These are phyloP conservation scores for Diaporthe longicolla DNA, from an alignment of 2,329 filamentous ascomycete species.

Conservation along the genomic window DNA sequence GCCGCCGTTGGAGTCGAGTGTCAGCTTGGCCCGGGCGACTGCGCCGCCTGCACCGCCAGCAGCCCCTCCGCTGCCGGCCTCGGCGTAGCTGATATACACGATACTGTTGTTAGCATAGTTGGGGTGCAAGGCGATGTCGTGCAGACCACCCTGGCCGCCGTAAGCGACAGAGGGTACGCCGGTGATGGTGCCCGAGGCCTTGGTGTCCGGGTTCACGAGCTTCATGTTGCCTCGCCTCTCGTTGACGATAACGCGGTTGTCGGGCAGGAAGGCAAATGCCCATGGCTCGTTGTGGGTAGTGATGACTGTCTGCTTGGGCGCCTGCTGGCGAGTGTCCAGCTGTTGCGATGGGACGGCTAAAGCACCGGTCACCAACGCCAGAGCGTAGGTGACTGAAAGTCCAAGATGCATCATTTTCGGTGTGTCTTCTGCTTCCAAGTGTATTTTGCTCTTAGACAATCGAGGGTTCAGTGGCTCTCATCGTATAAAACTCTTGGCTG, in stretches of 20 bases:
- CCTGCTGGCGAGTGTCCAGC: constrained; percentile 49
- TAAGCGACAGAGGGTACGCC: constrained; percentile 51
- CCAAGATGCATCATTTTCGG: constrained; percentile 49
- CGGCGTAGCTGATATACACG: constrained; percentile 53
- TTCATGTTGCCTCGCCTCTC: constrained; percentile 50
- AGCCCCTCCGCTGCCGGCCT: constrained; percentile 43
- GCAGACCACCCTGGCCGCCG: constrained; percentile 52
- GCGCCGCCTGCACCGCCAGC: constrained; percentile 48
- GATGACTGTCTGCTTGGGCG: constrained; percentile 46
- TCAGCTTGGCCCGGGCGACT: constrained; percentile 51
- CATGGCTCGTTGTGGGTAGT: constrained; percentile 48
- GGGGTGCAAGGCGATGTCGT: constrained; percentile 53
- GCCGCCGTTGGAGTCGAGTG: constrained; percentile 49
- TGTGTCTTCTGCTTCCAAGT: constrained; percentile 45
- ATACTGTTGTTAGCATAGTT: constrained; percentile 51
- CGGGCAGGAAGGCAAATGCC: constrained; percentile 53
- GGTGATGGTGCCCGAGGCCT: constrained; percentile 50
- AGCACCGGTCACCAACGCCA: constrained; percentile 49
- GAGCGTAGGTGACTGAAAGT: constrained; percentile 49
- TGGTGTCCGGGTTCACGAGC: constrained; percentile 50
- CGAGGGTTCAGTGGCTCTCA: background rate
- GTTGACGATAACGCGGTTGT: constrained; percentile 51
- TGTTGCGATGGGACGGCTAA: constrained; percentile 49
- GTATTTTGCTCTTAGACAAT: background rate
- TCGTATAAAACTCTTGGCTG: constrained; percentile 2